Percentiles rank a stretch among this genome's conserved stretches.
Evolutionary conservation across 2,329 filamentous ascomycete species (phyloP).

Genomic region (Albifimbria verrucaria): DNA sequence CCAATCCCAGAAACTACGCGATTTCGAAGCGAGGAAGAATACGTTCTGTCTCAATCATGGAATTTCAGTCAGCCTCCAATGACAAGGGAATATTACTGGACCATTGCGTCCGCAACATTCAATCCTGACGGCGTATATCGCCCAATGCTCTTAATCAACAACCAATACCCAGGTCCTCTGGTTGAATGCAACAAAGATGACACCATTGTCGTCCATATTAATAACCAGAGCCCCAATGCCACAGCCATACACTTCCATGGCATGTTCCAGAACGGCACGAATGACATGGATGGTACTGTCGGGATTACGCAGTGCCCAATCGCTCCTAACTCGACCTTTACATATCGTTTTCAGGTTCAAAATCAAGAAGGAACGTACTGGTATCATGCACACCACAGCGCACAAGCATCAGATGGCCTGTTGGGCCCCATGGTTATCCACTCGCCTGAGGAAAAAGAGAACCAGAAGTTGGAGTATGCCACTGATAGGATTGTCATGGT

Average conservation of each 20-base stretch:
- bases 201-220: slow-evolving; percentile 63
- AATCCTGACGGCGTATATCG: slow-evolving; percentile 58
- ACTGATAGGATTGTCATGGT: slow-evolving; percentile 62
- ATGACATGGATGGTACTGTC: slow-evolving; percentile 69
- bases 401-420: slow-evolving; percentile 66
- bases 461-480: slow-evolving; percentile 24
- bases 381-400: slow-evolving; percentile 66
- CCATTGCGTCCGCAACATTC: slow-evolving; percentile 51
- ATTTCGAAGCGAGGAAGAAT: slow-evolving; percentile 40
- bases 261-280: slow-evolving; percentile 73
- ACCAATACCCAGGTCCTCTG: slow-evolving; percentile 69
- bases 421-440: slow-evolving; percentile 66
- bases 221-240: slow-evolving; percentile 64
- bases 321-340: slow-evolving; percentile 58
- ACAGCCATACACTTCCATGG: slow-evolving; percentile 76
- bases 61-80: slow-evolving; percentile 45
- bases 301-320: slow-evolving; percentile 67
- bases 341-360: slow-evolving; percentile 70
- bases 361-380: slow-evolving; percentile 49
- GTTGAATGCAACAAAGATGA: slow-evolving; percentile 74
- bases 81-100: slow-evolving; percentile 59
- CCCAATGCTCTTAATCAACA: slow-evolving; percentile 68
- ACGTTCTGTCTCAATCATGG: slow-evolving; percentile 57
- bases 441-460: slow-evolving; percentile 40
- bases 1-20: too few species aligned